phyloP scores from a whole-genome alignment of 2,329 filamentous ascomycete species.

The Parasarocladium wereldwijsianum region DNA sequence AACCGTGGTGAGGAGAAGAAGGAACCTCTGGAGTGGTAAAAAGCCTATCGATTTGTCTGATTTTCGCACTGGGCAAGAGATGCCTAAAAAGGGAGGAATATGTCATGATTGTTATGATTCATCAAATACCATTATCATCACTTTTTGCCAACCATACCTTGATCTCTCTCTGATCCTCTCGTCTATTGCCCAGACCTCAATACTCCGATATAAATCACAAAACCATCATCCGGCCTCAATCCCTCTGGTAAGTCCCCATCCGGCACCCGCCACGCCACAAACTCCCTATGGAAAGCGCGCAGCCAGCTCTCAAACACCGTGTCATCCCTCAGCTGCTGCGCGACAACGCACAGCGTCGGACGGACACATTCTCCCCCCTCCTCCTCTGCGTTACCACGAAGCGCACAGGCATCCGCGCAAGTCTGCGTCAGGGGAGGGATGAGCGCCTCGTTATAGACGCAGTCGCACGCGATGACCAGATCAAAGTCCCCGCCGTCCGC shows the following conservation, averaged over 20 bases:
- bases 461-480: slow-evolving; percentile 73
- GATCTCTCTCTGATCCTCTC: slow-evolving; percentile 4
- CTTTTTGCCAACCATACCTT: slow-evolving; percentile 4
- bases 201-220: slow-evolving; percentile 68
- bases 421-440: slow-evolving; percentile 71
- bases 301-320: slow-evolving; percentile 81
- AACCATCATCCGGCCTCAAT: slow-evolving; percentile 53
- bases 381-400: slow-evolving; percentile 24
- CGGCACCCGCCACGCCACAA: slow-evolving; percentile 64
- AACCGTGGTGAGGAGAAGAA: slow-evolving; percentile 73
- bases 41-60: too few species aligned
- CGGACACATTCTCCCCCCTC: slow-evolving; percentile 7
- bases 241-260: slow-evolving; percentile 44
- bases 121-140: background rate
- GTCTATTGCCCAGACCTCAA: too few species aligned
- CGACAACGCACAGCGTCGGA: slow-evolving; percentile 64
- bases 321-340: slow-evolving; percentile 74
- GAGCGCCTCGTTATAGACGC: slow-evolving; percentile 85
- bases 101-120: too few species aligned
- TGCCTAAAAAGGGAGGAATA: too few species aligned
- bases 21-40: slow-evolving; percentile 88
- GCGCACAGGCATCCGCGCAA: slow-evolving; percentile 57
- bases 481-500: slow-evolving; percentile 39
- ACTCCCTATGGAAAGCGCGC: slow-evolving; percentile 46
- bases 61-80: too few species aligned